Base-by-base conservation (phyloP, 1,284 basidiomycete species). In the Bothia castanella region DNA sequence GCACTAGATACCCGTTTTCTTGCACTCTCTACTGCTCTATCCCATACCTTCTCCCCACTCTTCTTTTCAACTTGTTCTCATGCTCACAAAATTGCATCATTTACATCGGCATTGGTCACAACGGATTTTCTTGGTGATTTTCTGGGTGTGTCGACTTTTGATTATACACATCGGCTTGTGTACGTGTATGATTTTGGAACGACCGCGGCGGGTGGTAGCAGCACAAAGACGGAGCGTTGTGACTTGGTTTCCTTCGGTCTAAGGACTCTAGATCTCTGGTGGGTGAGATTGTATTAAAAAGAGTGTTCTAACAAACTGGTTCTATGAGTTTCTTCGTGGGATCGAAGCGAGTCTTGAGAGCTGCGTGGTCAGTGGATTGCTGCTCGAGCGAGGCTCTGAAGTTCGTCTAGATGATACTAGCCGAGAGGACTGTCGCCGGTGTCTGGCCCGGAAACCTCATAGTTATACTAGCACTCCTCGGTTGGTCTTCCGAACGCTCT, bases 1-100 rank as follows among this genome's bases (percentile, higher is more conserved):
- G 45, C 39, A 54, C 45, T 19, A 44, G 44, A 67, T 60, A 64
- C 61, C 61, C 56, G 21, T 35, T 45, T 49, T 45, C 42, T 5
- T 43, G 19, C 30, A 51, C 23, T 27, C 8, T 38, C 25, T 45
- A 37, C 39, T 42, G 19, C 6, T 10, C n/a, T 42, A 42, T 41
- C 14, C n/a, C 39, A 47, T 46, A 47, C 32, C 49, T 21, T 19
- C 4, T 30, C 37, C 13, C 14, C 29, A 25, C 14, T 47, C n/a
- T 29, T 17, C 32, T 30, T 39, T 42, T 27, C 27, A 17, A 39
- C 17, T 47, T 11, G 27, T 39, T 30, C 25, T 34, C 40, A 36
- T 37, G 16, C 13, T 40, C 42, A 21, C 30, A 20, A 42, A 39
- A 39, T 11, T 44, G 20, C 42, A 45, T 47, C 39, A 39, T 45